Conservation (phyloP, 1,284 basidiomycete species). For the Farysia itapuensis region DNA sequence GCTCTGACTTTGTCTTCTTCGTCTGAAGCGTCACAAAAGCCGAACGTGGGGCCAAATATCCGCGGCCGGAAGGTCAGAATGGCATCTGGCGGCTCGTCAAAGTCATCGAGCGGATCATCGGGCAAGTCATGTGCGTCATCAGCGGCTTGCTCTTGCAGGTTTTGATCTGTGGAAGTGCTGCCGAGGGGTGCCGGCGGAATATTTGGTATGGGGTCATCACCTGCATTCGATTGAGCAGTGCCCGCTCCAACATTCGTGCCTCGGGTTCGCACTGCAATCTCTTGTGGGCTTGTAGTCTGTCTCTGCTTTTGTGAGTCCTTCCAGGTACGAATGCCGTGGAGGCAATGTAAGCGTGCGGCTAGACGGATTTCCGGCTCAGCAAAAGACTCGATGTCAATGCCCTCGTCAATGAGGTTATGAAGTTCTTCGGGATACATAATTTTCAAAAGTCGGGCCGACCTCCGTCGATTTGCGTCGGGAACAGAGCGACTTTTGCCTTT, state of each 20-base stretch:
- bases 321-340: conserved; percentile 34
- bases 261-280: conserved; percentile 10
- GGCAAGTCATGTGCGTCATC: no score
- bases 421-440: conserved; percentile 20
- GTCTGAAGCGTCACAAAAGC: conserved; percentile 24
- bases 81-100: conserved; percentile 21
- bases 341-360: conserved; percentile 29
- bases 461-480: conserved; percentile 17
- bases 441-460: conserved; percentile 27
- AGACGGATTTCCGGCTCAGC: conserved; percentile 13
- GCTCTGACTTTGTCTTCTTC: conserved; percentile 28
- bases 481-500: conserved; percentile 5
- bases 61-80: conserved; percentile 15
- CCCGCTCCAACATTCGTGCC: no score
- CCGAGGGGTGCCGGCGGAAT: background rate
- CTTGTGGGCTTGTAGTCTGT: conserved; percentile 26
- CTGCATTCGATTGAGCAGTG: background rate
- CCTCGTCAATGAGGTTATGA: conserved; percentile 18
- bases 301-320: conserved; percentile 27
- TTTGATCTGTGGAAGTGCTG: background rate
- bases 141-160: background rate
- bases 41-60: conserved; percentile 30
- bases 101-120: conserved; percentile 13
- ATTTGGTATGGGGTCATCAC: background rate
- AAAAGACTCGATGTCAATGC: conserved; percentile 19